Evolutionary conservation across 768 basidiomycete genomes (phyloP).

Genomic region (Lentinula lateritia): DNA sequence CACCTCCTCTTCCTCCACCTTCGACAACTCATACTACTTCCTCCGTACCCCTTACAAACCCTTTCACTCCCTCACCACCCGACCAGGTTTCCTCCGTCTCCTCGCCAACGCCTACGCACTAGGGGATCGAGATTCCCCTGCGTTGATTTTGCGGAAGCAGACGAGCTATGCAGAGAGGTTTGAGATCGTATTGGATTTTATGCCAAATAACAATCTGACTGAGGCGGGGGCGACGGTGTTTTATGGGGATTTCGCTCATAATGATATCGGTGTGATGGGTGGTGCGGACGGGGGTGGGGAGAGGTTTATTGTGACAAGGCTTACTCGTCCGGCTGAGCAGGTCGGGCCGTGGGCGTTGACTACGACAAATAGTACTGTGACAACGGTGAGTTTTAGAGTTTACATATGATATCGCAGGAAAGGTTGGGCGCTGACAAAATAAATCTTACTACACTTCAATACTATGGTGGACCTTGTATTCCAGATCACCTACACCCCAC

Average conservation of each 20-base stretch:
- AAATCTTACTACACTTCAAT: too few relatives aligned
- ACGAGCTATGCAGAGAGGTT: slow-evolving; percentile 31
- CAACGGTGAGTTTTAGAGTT: slow-evolving; percentile 16
- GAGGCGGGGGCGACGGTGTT: slow-evolving; percentile 33
- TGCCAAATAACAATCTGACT: slow-evolving; percentile 21
- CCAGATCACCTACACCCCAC: slow-evolving; percentile 15
- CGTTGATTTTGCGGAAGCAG: slow-evolving; percentile 32
- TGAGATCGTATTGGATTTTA: slow-evolving; percentile 28
- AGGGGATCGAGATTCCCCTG: slow-evolving; percentile 32
- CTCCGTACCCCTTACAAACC: slow-evolving; percentile 33
- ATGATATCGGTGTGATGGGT: slow-evolving; percentile 29
- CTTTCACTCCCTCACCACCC: slow-evolving; percentile 26
- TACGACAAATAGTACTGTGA: slow-evolving; percentile 22
- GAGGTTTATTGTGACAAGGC: slow-evolving; percentile 23
- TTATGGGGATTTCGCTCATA: slow-evolving; percentile 31
- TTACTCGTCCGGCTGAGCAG: slow-evolving; percentile 23
- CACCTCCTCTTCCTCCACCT: slow-evolving; percentile 10
- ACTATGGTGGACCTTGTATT: too few relatives aligned
- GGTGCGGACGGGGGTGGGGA: slow-evolving; percentile 13
- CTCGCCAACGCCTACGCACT: slow-evolving; percentile 29
- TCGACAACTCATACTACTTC: slow-evolving; percentile 29
- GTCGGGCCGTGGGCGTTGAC: slow-evolving; percentile 30
- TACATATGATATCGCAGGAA: too few relatives aligned
- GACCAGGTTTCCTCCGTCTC: slow-evolving; percentile 25
- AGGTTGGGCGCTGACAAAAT: too few relatives aligned